phyloP scores from a whole-genome alignment of 1,139 yeast genomes.

The Martiniozyma asiatica region DNA sequence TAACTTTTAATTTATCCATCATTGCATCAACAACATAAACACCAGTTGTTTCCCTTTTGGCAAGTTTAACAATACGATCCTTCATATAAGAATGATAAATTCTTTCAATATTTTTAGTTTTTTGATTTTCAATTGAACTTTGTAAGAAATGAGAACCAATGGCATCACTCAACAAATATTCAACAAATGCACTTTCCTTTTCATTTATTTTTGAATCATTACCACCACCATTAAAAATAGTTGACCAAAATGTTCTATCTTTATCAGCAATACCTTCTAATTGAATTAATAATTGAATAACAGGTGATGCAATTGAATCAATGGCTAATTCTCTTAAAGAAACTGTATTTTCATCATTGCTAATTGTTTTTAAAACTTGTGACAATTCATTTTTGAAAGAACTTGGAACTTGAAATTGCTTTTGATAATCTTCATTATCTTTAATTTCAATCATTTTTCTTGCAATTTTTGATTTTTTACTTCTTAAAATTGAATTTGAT shows the following conservation, averaged over 20 bases:
- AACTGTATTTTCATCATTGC: conserved; percentile 32
- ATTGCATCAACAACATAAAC: conserved; percentile 69
- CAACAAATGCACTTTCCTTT: conserved; percentile 72
- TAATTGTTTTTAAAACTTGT: conserved; percentile 28
- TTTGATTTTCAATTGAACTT: conserved; percentile 52
- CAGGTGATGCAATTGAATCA: conserved; percentile 79
- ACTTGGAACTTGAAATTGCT: conserved; percentile 59
- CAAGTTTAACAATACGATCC: conserved; percentile 57
- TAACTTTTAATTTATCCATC: conserved; percentile 46
- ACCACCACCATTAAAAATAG: conserved; percentile 27
- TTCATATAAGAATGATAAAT: conserved; percentile 63
- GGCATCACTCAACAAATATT: conserved; percentile 71
- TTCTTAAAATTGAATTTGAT: conserved; percentile 66
- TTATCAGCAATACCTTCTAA: conserved; percentile 74
- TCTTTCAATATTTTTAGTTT: conserved; percentile 58
- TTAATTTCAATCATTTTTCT: conserved; percentile 86
- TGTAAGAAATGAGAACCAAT: conserved; percentile 89
- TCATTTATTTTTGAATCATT: conserved; percentile 31
- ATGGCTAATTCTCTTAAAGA: conserved; percentile 61
- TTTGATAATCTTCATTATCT: conserved; percentile 58
- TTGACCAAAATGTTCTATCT: conserved; percentile 57
- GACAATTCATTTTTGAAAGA: conserved; percentile 56
- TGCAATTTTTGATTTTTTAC: conserved; percentile 80
- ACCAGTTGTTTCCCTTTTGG: conserved; percentile 72
- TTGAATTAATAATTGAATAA: conserved; percentile 64